phyloP scores from a whole-genome alignment of 192 early-diverging fungal species.

The Gonapodya prolifera region DNA sequence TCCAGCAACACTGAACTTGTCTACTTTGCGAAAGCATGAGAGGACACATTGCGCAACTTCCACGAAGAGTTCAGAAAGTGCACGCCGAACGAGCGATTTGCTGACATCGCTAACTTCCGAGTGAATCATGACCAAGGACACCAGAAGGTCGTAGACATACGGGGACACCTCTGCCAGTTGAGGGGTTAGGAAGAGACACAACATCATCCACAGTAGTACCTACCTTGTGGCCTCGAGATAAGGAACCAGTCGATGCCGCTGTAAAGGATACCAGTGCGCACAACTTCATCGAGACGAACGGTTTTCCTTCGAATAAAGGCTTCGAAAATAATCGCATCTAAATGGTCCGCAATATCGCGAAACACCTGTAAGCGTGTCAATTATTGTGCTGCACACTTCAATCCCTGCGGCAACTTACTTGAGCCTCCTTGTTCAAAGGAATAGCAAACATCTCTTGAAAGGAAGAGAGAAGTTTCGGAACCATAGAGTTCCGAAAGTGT shows the following conservation, averaged over 20 bases:
- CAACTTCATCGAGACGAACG: slow-evolving; percentile 48
- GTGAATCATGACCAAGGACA: slow-evolving; percentile 78
- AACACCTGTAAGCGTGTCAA: slow-evolving; percentile 29
- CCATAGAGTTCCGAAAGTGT: slow-evolving; percentile 51
- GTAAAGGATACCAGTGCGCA: slow-evolving; percentile 67
- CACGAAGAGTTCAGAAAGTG: slow-evolving; percentile 58
- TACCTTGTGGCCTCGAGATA: slow-evolving; percentile 60
- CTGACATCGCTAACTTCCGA: slow-evolving; percentile 77
- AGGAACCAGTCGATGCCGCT: slow-evolving; percentile 81
- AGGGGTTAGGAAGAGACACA: background rate
- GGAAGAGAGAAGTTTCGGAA: slow-evolving; percentile 62
- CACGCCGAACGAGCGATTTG: slow-evolving; percentile 59
- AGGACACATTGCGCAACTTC: slow-evolving; percentile 70
- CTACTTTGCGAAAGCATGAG: slow-evolving; percentile 60
- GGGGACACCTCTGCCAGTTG: slow-evolving; percentile 61
- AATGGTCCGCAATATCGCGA: slow-evolving; percentile 54
- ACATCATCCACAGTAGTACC: background rate
- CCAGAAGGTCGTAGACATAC: slow-evolving; percentile 74
- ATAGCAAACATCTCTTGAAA: slow-evolving; percentile 58
- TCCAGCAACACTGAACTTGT: slow-evolving; percentile 77
- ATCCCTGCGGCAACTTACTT: slow-evolving; percentile 23
- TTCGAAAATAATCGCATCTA: slow-evolving; percentile 73
- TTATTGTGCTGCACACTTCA: slow-evolving; percentile 5
- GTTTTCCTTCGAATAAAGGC: slow-evolving; percentile 76
- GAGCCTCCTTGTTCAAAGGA: slow-evolving; percentile 37